Evolutionary conservation across 1,139 yeast species (phyloP).

Genomic region (Diutina mesorugosa): DNA sequence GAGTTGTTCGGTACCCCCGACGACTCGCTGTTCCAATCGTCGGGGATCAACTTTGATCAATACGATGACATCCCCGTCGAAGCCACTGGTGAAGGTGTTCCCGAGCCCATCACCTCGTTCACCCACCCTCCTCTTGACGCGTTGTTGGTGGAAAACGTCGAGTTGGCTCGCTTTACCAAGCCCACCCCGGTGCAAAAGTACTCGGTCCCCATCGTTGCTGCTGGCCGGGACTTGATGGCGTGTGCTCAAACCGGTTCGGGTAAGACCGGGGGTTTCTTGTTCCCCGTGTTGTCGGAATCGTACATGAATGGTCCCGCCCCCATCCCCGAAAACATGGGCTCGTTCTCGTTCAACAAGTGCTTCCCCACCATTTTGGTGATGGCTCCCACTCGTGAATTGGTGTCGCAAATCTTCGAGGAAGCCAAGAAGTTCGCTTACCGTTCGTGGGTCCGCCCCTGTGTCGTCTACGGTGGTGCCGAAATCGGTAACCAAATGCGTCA

Average conservation of each 20-base stretch:
- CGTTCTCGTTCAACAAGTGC: slow-evolving; percentile 62
- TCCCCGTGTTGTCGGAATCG: slow-evolving; percentile 93
- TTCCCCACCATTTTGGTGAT: slow-evolving; percentile 91
- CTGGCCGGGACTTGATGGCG: slow-evolving; percentile 97
- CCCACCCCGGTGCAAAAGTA: slow-evolving; percentile 99
- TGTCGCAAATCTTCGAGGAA: slow-evolving; percentile 91
- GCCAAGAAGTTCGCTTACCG: slow-evolving; percentile 92
- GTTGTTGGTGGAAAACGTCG: slow-evolving; percentile 77
- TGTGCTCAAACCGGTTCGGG: slow-evolving; percentile 99
- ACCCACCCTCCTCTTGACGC: slow-evolving; percentile 87
- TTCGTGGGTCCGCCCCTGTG: slow-evolving; percentile 97
- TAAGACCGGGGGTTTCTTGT: slow-evolving; percentile 95
- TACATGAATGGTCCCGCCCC: slow-evolving; percentile 82
- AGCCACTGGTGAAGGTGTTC: slow-evolving; percentile 91
- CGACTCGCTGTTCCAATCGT: slow-evolving; percentile 89
- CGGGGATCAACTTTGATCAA: slow-evolving; percentile 92
- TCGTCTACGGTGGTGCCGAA: slow-evolving; percentile 97
- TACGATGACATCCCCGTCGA: slow-evolving; percentile 28
- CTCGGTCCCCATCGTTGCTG: slow-evolving; percentile 93
- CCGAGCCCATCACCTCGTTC: slow-evolving; percentile 83
- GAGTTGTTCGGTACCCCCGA: slow-evolving; percentile 70
- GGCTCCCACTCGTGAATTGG: slow-evolving; percentile 99
- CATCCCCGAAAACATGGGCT: slow-evolving; percentile 28
- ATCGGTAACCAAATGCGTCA: slow-evolving; percentile 78
- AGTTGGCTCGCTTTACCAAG: slow-evolving; percentile 77